Base-by-base conservation (phyloP, 805 yeast genomes). In the Lachancea quebecensis region DNA sequence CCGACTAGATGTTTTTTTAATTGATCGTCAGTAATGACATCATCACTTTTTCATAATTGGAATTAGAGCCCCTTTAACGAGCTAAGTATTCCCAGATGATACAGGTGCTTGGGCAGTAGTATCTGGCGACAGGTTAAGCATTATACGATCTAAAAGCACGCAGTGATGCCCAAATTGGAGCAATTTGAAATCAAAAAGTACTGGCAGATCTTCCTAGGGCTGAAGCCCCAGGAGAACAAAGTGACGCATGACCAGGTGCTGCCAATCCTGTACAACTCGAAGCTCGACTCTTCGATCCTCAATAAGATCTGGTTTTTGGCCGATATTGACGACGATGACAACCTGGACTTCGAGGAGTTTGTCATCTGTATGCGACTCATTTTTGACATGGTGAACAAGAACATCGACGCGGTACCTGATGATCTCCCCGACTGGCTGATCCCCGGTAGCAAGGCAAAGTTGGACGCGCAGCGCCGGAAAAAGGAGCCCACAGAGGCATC, bases 141-240 rank as follows among this genome's bases (percentile, higher is more conserved):
- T 21, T 21, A 21, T 21, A 21, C 25, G 25, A 21, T 21, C 25
- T 21, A 21, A 14, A 14, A 12, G 11, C 16, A n/a, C 12, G 2
- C 12, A 2, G 18, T 12, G 21, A 66, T 66, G 71, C 89, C 91
- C 21, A 80, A 85, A 50, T 68, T 89, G 49, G 96, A 88, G 64
- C 93, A 89, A 56, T 89, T 95, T 85, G 99, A 93, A 67, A 89
- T 90, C 57, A 85, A 89, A 59, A 91, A 91, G 69, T 93, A 89
- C 73, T 93, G 99, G 99, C 95, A 93, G 66, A 90, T 93, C 39
- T 93, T 93, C 72, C 80, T 83, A 52, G 95, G 96, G 11, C 77
- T 93, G 57, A 78, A 79, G 51, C 99, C 99, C 0, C 79, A 68
- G 31, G 77, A 79, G 44, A 89, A 87, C 60, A 81, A 84, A 60